Evolutionary conservation across 805 yeast genomes (phyloP), one percentile per base, ranked within the genome.

Genomic region (Groenewaldozyma tartarivorans): DNA sequence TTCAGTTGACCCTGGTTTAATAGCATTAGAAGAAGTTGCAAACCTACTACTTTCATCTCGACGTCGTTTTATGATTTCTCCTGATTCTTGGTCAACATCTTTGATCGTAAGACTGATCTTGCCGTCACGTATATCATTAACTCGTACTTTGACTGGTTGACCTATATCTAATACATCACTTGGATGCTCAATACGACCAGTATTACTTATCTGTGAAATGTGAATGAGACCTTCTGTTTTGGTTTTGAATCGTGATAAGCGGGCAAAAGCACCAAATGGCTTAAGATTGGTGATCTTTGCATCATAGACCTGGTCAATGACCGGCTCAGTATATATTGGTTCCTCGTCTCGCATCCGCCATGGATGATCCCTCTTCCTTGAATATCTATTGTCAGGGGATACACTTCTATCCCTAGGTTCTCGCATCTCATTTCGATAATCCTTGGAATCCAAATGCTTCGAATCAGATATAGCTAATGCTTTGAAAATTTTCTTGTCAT

Each of bases 251-350:
- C 69, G 74, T 4, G 58, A 48, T 1, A 88, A 56, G 6, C 73
- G 59, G 0, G 86, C 72, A 55, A 88, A 90, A 1, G 86, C 94
- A 0, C 97, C 96, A 60, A 77, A 88, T 2, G 71, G 58, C 33
- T 77, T 75, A 1, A 83, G 50, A 35, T 72, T 74, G 36, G 66
- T 67, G 2, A 90, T 80, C 20, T 48, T 59, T 0, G 94, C 96
- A 21, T 58, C 58, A 50, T 80, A 78, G 0, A 83, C 62, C 19
- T 67, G 57, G 15, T 74, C 77, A 1, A 67, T 43, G 4, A 56
- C 48, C 0, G 75, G 65, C 2, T 52, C 54, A 3, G 51, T 52
- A 42, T 58, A 65, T 24, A 46, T 53, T 17, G 50, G 46, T 16
- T 47, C 48, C 18, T 21, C 6, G 11, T 18, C 33, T 18, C 41